A percentile compares a stretch with the other conserved stretches of the same genome.
Conservation (phyloP, 2,329 filamentous ascomycete species). For the Colletotrichum godetiae region DNA sequence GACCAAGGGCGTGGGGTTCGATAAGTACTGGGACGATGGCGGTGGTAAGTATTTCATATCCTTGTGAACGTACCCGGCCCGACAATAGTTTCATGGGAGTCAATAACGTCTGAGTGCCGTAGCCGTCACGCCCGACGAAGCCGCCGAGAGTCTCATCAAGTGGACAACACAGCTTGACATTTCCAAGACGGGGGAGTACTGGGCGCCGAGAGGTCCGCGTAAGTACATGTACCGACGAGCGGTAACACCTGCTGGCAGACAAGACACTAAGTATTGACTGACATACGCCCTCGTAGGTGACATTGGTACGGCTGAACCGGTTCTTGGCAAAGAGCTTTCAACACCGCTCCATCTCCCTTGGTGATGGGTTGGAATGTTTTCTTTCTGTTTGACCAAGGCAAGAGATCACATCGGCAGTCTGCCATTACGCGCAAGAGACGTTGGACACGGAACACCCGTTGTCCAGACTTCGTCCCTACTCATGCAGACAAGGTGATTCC, state of each 20-base stretch:
- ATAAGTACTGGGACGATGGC: conserved; percentile 78
- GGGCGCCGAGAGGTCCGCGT: conserved; percentile 78
- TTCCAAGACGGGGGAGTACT: conserved; percentile 75
- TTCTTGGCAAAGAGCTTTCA: conserved; percentile 70
- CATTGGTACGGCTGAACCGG: conserved; percentile 74
- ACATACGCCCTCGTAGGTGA: conserved; percentile 57
- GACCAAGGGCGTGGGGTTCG: conserved; percentile 78
- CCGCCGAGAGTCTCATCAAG: conserved; percentile 70
- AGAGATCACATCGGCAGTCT: not conserved
- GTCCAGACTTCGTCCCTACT: not conserved
- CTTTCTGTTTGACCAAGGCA: conserved; percentile 4
- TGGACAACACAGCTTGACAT: conserved; percentile 74
- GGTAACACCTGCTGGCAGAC: conserved; percentile 19
- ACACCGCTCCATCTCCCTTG: conserved; percentile 76
- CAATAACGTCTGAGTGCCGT: conserved; percentile 31
- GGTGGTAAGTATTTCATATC: conserved; percentile 58
- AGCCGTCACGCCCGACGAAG: conserved; percentile 76
- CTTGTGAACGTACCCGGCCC: not conserved
- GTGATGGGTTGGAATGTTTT: conserved; percentile 51
- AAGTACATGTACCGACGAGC: conserved; percentile 52
- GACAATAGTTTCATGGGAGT: not conserved
- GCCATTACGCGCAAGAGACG: not conserved
- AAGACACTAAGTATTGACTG: conserved; percentile 30
- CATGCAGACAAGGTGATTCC: conserved; percentile 7
- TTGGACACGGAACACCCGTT: not conserved